phyloP scores from a whole-genome alignment of 495 filamentous ascomycete genomes.

The Daldinia concentrica region DNA sequence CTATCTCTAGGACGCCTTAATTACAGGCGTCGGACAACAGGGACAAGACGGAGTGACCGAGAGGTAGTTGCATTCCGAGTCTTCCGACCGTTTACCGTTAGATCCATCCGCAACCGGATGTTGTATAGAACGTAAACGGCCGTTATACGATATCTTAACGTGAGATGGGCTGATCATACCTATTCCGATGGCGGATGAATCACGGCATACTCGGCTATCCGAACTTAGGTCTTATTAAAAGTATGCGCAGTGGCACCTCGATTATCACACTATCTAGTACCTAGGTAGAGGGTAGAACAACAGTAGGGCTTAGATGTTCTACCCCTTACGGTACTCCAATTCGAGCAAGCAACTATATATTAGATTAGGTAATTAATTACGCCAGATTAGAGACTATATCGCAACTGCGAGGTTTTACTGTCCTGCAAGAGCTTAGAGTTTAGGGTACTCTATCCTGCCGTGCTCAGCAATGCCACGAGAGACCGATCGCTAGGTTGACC shows the following conservation, averaged over 20 bases:
- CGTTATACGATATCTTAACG: background rate
- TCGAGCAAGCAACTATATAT: background rate
- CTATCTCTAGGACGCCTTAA: background rate
- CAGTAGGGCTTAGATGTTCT: background rate
- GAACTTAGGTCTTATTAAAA: background rate
- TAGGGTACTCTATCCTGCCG: background rate
- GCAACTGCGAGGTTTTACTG: background rate
- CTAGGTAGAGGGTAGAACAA: background rate
- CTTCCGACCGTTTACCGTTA: background rate
- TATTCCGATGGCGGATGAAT: background rate
- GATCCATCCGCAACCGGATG: background rate
- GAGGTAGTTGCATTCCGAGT: slow-evolving; percentile 1
- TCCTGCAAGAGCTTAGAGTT: background rate
- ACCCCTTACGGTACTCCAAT: slow-evolving; percentile 5
- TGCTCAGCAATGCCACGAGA: background rate
- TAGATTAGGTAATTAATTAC: background rate
- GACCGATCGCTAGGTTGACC: background rate
- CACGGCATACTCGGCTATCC: background rate
- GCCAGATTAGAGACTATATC: background rate
- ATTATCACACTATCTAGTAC: background rate
- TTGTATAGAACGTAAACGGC: background rate
- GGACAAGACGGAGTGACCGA: background rate
- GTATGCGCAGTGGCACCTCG: background rate
- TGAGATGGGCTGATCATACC: background rate
- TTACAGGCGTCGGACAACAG: background rate